phyloP scores from a whole-genome alignment of 2,329 filamentous ascomycete species.

The Aspergillus puulaauensis region DNA sequence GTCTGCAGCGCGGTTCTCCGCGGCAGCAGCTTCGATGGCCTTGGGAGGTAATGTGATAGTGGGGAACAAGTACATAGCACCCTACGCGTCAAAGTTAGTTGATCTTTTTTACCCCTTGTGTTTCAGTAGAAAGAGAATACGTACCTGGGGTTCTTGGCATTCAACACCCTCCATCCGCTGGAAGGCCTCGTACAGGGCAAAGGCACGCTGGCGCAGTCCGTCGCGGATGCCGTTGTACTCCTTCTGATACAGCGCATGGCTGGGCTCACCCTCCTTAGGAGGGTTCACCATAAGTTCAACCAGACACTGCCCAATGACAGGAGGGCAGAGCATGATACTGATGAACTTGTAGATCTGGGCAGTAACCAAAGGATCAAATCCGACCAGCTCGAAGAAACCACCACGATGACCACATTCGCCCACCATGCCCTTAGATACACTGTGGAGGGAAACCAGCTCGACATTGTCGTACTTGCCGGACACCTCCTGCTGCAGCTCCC shows the following conservation, averaged over 20 bases:
- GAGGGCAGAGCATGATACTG: constrained; percentile 93
- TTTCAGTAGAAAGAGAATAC: constrained; percentile 11
- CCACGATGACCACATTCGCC: constrained; percentile 97
- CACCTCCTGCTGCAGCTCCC: constrained; percentile 71
- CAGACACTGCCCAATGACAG: constrained; percentile 92
- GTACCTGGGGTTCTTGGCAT: constrained; percentile 74
- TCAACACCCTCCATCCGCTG: constrained; percentile 92
- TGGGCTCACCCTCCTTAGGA: constrained; percentile 77
- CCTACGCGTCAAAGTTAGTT: constrained; percentile 49
- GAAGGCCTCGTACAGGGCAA: constrained; percentile 86
- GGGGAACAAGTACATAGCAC: constrained; percentile 98
- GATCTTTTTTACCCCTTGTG: background rate
- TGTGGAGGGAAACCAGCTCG: constrained; percentile 90
- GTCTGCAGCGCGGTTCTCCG: constrained; percentile 74
- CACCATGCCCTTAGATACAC: constrained; percentile 96
- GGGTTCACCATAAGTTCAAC: constrained; percentile 99
- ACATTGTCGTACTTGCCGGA: constrained; percentile 78
- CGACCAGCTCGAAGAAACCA: constrained; percentile 94
- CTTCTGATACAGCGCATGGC: constrained; percentile 75
- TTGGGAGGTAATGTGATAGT: constrained; percentile 78
- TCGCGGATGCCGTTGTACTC: constrained; percentile 84
- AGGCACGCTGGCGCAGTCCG: constrained; percentile 75
- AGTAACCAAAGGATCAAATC: constrained; percentile 81
- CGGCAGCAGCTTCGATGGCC: constrained; percentile 71
- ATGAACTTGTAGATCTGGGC: constrained; percentile 98